A percentile compares a stretch with the other conserved stretches of the same genome.
These are phyloP conservation scores for Kodamaea kakaduensis DNA, from an alignment of 805 yeast species.

Conservation along the genomic window DNA sequence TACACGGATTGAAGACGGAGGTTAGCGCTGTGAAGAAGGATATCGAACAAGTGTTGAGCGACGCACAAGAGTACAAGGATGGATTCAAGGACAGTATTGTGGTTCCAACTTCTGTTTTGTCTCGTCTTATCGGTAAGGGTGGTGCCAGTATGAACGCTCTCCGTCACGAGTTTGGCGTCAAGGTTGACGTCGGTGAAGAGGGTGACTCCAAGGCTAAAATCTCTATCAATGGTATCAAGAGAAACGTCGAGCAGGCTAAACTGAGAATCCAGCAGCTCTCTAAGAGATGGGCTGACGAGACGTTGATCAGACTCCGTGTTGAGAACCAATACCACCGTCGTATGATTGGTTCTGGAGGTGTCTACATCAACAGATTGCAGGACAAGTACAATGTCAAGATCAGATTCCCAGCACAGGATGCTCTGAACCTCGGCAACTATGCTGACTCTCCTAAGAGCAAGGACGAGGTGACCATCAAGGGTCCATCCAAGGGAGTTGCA, in stretches of 20 bases:
- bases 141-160: constrained; percentile 71
- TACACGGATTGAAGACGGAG: constrained; percentile 68
- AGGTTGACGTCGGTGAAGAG: constrained; percentile 56
- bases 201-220: constrained; percentile 44
- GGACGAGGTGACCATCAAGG: constrained; percentile 69
- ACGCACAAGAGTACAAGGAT: constrained; percentile 49
- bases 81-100: constrained; percentile 45
- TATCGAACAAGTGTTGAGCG: constrained; percentile 51
- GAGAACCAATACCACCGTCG: constrained; percentile 77
- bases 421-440: constrained; percentile 12
- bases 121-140: constrained; percentile 85
- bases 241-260: constrained; percentile 71
- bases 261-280: constrained; percentile 53
- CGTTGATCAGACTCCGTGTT: constrained; percentile 56
- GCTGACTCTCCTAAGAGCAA: constrained; percentile 42
- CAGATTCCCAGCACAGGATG: constrained; percentile 57
- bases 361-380: constrained; percentile 77
- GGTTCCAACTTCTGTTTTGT: constrained; percentile 64
- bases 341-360: constrained; percentile 80
- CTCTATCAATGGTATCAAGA: constrained; percentile 63
- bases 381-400: constrained; percentile 82
- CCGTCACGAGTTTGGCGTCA: constrained; percentile 70
- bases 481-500: constrained; percentile 86
- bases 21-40: constrained; percentile 53
- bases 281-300: constrained; percentile 80